Evolutionary conservation across 1,284 basidiomycete species (phyloP).

Genomic region (Pseudomicrostroma phylloplanum): DNA sequence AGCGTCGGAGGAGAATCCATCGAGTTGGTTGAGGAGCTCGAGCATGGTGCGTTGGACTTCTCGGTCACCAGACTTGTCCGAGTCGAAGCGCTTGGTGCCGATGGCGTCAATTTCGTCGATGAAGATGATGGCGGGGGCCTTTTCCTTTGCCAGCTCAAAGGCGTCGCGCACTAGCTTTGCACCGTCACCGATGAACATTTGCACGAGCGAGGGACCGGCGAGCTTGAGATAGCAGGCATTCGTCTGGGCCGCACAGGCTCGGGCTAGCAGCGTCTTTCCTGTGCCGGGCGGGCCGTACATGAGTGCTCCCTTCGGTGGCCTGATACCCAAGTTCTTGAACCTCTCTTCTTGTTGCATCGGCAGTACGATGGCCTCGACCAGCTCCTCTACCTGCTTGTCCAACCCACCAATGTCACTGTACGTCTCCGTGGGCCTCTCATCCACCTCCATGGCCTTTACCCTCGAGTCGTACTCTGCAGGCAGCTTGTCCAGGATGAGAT

Average conservation of each 20-base stretch:
- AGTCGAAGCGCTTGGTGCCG: constrained; percentile 98
- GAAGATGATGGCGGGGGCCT: constrained; percentile 96
- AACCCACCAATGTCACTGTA: constrained; percentile 74
- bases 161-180: constrained; percentile 95
- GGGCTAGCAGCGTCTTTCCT: constrained; percentile 91
- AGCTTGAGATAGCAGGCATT: constrained; percentile 74
- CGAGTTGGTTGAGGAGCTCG: constrained; percentile 85
- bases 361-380: constrained; percentile 71
- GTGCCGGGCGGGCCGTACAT: constrained; percentile 82
- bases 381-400: constrained; percentile 75
- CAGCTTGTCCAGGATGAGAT: constrained; percentile 84
- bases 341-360: constrained; percentile 76
- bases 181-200: constrained; percentile 91
- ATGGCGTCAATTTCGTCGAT: constrained; percentile 99
- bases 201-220: constrained; percentile 69
- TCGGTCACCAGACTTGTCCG: constrained; percentile 92
- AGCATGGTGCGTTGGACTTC: constrained; percentile 99
- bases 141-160: constrained; percentile 93
- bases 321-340: constrained; percentile 75
- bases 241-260: constrained; percentile 79
- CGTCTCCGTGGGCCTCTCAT: constrained; percentile 70
- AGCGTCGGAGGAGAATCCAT: constrained; percentile 80
- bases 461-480: constrained; percentile 71
- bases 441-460: constrained; percentile 88
- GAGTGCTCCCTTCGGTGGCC: constrained; percentile 68